Evolutionary conservation across 2,329 filamentous ascomycete species (phyloP), one percentile per base, ranked within the genome.

Genomic region (Cercospora sp.): DNA sequence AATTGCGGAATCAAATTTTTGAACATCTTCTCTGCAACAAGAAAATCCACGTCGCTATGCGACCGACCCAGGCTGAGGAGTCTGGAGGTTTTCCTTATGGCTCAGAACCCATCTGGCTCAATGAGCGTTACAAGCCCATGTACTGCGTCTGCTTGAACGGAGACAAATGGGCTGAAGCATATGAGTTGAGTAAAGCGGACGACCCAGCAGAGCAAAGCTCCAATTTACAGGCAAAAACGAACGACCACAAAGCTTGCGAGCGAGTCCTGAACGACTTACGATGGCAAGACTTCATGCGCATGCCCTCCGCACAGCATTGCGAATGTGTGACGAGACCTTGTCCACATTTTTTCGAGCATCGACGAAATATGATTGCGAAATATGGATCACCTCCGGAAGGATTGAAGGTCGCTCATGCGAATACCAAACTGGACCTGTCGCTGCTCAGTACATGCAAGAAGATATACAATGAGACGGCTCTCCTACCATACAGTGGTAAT

Each of bases 1-100:
- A 72, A 33, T 45, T 72, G 6, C 61, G 70, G 12, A 58, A 62
- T 36, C 65, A 68, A n/a, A 71, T 72, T n/a, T 71, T 66, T 45
- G 66, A 67, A 30, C 55, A 68, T 53, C 58, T 68, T 12, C 64
- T 72, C 26, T 66, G 60, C 60, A 55, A 67, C 39, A 68, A 59
- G 51, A 58, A 61, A 18, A 67, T 70, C 7, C 69, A 70, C 30
- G 59, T 68, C 7, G 58, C 66, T 13, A 64, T 68, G 18, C 60
- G 69, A 13, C 66, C 60, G 10, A 33, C 62, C 3, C 66, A 68
- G 61, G 48, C 64, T 1, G 45, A 58, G 13, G 69, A 68, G 16
- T 26, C 53, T 3, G 69, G 69, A n/a, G 66, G 64, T n/a, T 65
- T 61, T 23, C 57, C 58, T 30, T 48, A 60, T 18, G 62, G 48